Base-by-base conservation (phyloP, 1,284 basidiomycete genomes). In the Fomitiporia mediterranea region DNA sequence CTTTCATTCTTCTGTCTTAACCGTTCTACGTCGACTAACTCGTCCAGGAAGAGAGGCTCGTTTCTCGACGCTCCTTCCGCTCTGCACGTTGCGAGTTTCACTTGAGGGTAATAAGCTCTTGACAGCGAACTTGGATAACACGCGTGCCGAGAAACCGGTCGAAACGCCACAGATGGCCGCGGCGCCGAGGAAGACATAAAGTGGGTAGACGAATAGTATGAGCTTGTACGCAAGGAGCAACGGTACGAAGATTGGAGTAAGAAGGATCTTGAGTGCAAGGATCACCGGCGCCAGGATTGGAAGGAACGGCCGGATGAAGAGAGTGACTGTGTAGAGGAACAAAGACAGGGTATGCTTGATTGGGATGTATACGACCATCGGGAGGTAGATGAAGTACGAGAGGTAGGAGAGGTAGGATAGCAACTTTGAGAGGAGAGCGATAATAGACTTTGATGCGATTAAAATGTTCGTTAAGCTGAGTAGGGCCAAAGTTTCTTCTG, bases 111-210 rank as follows among this genome's bases (percentile, higher is more conserved):
- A n/a, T n/a, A n/a, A n/a, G n/a, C n/a, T n/a, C n/a, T n/a, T n/a
- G n/a, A n/a, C n/a, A n/a, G n/a, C n/a, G n/a, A n/a, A n/a, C n/a
- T n/a, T n/a, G n/a, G n/a, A n/a, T n/a, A n/a, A n/a, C n/a, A n/a
- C n/a, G n/a, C 50, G 42, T 25, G 52, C 38, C n/a, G 44, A 23
- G 15, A 54, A 4, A 5, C 57, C 57, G 15, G 48, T 39, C 21
- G 50, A 28, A n/a, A 47, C 52, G 13, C 57, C 57, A n/a, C 51
- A 50, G 2, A 55, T 27, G 23, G 15, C 15, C 13, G 57, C 57
- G 9, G 57, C 57, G 11, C 57, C 57, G 1, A 58, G 11, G 47
- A 58, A 54, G 28, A 58, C 52, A 35, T 58, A 58, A 19, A 51
- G 23, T 17, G 57, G 51, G 46, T 58, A 58, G 32, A 58, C 21